Percentiles rank a stretch among this genome's conserved stretches.
phyloP scores from a whole-genome alignment of 768 basidiomycete genomes.

The Hypsizygus marmoreus region DNA sequence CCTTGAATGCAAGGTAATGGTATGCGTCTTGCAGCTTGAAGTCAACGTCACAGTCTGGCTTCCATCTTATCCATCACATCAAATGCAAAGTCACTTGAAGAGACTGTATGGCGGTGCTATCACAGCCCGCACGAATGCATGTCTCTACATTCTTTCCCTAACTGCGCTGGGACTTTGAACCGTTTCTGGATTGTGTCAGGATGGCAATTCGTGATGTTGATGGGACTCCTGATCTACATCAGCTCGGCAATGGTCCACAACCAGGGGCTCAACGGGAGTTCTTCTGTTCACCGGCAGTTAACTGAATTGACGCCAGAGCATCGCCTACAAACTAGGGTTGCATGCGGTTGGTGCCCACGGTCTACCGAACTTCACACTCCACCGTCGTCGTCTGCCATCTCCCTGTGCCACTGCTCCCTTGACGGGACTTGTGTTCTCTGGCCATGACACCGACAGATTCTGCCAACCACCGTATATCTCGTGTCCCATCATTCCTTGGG shows the following conservation, averaged over 20 bases:
- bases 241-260: too few species aligned
- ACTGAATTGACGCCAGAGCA: too few species aligned
- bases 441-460: conserved; percentile 34
- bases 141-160: too few species aligned
- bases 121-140: too few species aligned
- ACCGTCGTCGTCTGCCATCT: not conserved
- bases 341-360: conserved; percentile 11
- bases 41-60: too few species aligned
- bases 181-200: not conserved
- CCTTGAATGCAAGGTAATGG: too few species aligned
- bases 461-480: conserved; percentile 19
- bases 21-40: too few species aligned
- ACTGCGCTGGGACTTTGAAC: too few species aligned
- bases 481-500: conserved; percentile 14
- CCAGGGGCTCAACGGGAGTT: conserved; percentile 1
- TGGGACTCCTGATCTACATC: not conserved
- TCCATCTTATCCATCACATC: too few species aligned
- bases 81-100: too few species aligned
- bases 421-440: conserved; percentile 1
- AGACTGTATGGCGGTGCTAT: too few species aligned
- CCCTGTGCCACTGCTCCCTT: not conserved
- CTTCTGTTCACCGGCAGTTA: not conserved
- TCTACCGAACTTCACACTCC: not conserved
- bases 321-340: conserved; percentile 6
- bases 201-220: not conserved